A percentile compares a stretch with the other conserved stretches of the same genome.
phyloP scores from a whole-genome alignment of 257 asterid species.

The Solanum chilense region DNA sequence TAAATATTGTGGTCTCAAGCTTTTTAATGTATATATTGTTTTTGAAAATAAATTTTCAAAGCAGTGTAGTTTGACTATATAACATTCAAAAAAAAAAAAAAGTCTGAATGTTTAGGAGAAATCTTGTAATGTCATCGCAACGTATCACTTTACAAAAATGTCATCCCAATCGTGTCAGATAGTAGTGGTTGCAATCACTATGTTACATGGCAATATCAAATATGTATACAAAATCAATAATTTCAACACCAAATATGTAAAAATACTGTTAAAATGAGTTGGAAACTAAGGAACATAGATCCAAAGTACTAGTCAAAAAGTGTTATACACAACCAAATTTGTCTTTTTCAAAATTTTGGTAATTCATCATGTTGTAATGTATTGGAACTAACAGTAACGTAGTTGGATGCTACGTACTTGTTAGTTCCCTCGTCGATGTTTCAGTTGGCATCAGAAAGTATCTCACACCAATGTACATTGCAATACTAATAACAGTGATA shows the following conservation, averaged over 20 bases:
- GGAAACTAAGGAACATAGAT: neutral
- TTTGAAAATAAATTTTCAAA: neutral
- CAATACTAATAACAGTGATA: slow-evolving; percentile 14
- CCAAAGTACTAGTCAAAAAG: neutral
- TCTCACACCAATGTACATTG: slow-evolving; percentile 19
- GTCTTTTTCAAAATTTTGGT: neutral
- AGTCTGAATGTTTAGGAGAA: neutral
- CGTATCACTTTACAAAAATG: neutral
- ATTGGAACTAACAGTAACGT: neutral
- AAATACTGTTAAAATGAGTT: neutral
- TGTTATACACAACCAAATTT: neutral
- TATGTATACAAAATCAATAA: neutral
- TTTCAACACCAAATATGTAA: neutral
- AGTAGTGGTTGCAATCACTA: neutral
- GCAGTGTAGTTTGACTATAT: neutral
- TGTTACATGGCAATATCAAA: neutral
- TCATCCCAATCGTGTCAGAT: neutral
- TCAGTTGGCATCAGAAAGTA: slow-evolving; percentile 4
- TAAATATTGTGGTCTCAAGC: neutral
- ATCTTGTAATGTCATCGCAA: neutral
- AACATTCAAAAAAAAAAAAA: neutral
- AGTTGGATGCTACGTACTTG: slow-evolving; percentile 17
- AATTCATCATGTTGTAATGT: neutral
- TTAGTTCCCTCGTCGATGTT: slow-evolving; percentile 10
- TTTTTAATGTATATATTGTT: neutral